These are phyloP conservation scores for Cercophora scortea DNA, from an alignment of 495 filamentous ascomycete genomes.

Conservation along the genomic window DNA sequence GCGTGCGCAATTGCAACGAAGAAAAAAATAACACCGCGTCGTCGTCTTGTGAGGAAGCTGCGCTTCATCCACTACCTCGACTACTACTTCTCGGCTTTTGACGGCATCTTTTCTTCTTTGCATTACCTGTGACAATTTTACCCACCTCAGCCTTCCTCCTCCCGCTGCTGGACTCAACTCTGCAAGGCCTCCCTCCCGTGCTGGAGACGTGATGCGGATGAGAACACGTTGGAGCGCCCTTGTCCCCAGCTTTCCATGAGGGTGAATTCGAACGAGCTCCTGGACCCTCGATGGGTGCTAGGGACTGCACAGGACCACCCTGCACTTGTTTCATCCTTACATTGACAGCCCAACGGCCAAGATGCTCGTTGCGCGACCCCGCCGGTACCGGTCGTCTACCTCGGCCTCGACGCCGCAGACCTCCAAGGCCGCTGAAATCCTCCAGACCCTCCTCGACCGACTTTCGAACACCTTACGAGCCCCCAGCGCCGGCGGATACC, in stretches of 20 bases:
- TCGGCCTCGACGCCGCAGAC: constrained; percentile 47
- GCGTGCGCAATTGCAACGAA: not conserved
- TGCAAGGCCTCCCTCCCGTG: too few species aligned
- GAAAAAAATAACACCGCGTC: not conserved
- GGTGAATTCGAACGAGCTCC: constrained; percentile 3
- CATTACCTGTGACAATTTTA: too few species aligned
- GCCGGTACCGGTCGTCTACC: constrained; percentile 56
- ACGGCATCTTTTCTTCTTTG: too few species aligned
- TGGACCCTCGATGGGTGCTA: constrained; percentile 23
- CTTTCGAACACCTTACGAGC: constrained; percentile 27
- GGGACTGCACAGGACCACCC: constrained; percentile 5
- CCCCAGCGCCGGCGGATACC: constrained; percentile 23
- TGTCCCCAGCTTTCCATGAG: constrained; percentile 14
- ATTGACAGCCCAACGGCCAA: constrained; percentile 7
- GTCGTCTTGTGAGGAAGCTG: too few species aligned
- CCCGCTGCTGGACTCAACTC: too few species aligned
- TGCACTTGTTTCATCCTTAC: constrained; percentile 16
- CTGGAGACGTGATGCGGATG: too few species aligned
- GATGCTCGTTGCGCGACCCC: constrained; percentile 39
- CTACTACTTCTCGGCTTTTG: too few species aligned
- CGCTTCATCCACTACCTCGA: too few species aligned
- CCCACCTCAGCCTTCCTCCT: too few species aligned
- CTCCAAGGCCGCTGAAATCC: constrained; percentile 51
- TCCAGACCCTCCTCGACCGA: constrained; percentile 51
- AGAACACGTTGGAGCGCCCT: too few species aligned